phyloP scores from a whole-genome alignment of 148 eudicot species.

The Beta vulgaris region DNA sequence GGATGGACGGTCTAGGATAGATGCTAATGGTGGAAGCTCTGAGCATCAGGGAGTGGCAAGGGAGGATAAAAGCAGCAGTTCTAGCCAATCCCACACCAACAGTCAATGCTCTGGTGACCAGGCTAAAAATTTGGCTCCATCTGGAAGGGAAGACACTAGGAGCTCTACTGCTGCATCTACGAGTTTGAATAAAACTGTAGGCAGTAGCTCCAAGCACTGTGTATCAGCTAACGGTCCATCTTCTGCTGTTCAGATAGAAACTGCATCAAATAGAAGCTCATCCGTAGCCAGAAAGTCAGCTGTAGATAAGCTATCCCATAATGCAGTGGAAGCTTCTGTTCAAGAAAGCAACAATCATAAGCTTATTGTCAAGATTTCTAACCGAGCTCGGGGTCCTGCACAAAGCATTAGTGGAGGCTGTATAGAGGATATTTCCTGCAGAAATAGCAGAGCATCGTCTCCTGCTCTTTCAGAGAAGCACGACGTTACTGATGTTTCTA shows the following conservation, averaged over 20 bases:
- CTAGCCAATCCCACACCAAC: constrained; percentile 71
- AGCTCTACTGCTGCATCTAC: constrained; percentile 52
- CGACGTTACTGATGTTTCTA: constrained; percentile 42
- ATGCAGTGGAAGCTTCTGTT: constrained; percentile 35
- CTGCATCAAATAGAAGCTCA: constrained; percentile 27
- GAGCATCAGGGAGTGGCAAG: constrained; percentile 43
- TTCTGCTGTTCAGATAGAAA: constrained; percentile 40
- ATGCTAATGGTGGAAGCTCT: constrained; percentile 28
- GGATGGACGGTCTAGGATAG: constrained; percentile 36
- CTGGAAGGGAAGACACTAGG: constrained; percentile 57
- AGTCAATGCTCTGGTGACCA: constrained; percentile 68
- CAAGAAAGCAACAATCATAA: constrained; percentile 53
- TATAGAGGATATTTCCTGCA: constrained; percentile 45
- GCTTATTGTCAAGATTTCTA: constrained; percentile 74
- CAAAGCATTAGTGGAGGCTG: constrained; percentile 43
- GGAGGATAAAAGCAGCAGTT: constrained; percentile 72
- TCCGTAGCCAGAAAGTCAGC: constrained; percentile 32
- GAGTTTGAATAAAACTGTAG: constrained; percentile 41
- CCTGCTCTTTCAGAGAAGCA: constrained; percentile 46
- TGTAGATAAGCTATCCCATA: constrained; percentile 43
- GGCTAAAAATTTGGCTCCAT: constrained; percentile 36
- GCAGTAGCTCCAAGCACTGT: constrained; percentile 48
- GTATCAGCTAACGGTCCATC: constrained; percentile 48
- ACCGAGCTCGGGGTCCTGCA: constrained; percentile 61
- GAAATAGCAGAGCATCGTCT: constrained; percentile 59